phyloP scores from a whole-genome alignment of 2,329 filamentous ascomycete genomes.

The Grosmannia penicillata region DNA sequence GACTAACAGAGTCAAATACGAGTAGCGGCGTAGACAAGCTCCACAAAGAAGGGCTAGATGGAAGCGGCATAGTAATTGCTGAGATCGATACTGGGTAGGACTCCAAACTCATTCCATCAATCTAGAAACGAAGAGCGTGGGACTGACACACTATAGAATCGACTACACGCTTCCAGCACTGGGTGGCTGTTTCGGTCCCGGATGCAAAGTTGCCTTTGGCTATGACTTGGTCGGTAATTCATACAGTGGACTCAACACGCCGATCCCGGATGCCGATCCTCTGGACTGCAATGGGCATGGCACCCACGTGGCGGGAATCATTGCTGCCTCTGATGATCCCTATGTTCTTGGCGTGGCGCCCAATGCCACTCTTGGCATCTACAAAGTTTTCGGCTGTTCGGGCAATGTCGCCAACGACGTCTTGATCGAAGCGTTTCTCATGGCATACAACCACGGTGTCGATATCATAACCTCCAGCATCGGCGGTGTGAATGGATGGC shows the following conservation, averaged over 20 bases:
- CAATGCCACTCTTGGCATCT: slow-evolving; percentile 11
- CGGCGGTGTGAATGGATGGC: slow-evolving; percentile 20
- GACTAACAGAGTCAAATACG: too few relatives aligned
- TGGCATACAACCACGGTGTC: slow-evolving; percentile 19
- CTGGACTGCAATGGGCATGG: slow-evolving; percentile 44
- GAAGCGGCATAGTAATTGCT: neutral
- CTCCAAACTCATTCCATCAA: too few relatives aligned
- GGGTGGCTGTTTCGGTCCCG: slow-evolving; percentile 8
- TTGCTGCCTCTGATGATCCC: slow-evolving; percentile 42
- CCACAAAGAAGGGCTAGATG: neutral
- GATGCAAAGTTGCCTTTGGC: slow-evolving; percentile 7
- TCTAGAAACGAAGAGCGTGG: too few relatives aligned
- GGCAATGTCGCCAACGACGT: slow-evolving; percentile 14
- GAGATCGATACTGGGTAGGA: neutral
- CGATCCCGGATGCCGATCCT: slow-evolving; percentile 27
- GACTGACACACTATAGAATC: neutral
- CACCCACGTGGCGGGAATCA: slow-evolving; percentile 46
- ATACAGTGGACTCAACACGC: slow-evolving; percentile 24
- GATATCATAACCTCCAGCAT: slow-evolving; percentile 23
- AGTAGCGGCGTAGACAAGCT: slow-evolving; percentile 1
- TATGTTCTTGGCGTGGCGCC: slow-evolving; percentile 15
- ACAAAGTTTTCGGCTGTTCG: slow-evolving; percentile 13
- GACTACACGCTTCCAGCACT: slow-evolving; percentile 7
- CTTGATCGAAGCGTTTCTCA: slow-evolving; percentile 20
- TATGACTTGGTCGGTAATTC: slow-evolving; percentile 7